phyloP scores from a whole-genome alignment of 2,329 filamentous ascomycete genomes.

The Aspergillus sp. region DNA sequence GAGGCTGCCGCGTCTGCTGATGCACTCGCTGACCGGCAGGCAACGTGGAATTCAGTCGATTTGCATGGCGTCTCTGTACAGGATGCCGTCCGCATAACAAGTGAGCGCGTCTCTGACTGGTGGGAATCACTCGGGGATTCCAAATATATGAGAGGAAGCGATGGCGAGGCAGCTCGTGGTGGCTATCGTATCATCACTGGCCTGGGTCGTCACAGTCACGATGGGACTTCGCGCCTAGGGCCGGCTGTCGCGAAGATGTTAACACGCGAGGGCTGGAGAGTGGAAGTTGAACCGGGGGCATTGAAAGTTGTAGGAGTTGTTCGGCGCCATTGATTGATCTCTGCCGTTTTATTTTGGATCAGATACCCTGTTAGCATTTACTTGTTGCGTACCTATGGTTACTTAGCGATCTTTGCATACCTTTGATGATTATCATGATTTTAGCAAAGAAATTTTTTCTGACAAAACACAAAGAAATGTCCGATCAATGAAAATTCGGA shows the following conservation, averaged over 20 bases:
- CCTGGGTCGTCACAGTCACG: constrained; percentile 72
- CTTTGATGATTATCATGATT: neutral
- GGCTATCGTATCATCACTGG: constrained; percentile 79
- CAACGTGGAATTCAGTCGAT: constrained; percentile 63
- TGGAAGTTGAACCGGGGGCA: constrained; percentile 69
- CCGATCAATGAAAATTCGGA: neutral
- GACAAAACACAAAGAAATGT: neutral
- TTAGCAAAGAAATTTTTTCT: neutral
- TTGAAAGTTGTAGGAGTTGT: constrained; percentile 66
- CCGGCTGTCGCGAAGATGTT: constrained; percentile 77
- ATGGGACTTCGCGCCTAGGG: constrained; percentile 73
- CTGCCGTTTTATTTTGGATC: neutral
- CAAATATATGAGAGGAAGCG: constrained; percentile 49
- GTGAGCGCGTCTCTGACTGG: constrained; percentile 67
- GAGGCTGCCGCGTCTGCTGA: constrained; percentile 70
- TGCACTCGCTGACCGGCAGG: constrained; percentile 66
- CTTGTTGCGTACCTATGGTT: neutral
- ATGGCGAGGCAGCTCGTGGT: constrained; percentile 46
- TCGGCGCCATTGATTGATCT: constrained; percentile 24
- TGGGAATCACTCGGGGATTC: constrained; percentile 72
- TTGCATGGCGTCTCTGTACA: constrained; percentile 80
- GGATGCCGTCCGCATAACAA: constrained; percentile 77
- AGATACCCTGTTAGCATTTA: constrained; percentile 18
- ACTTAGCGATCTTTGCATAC: neutral
- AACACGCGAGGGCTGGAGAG: constrained; percentile 77